Conservation (phyloP, 2,329 filamentous ascomycete species). For the Penicillium sp. region DNA sequence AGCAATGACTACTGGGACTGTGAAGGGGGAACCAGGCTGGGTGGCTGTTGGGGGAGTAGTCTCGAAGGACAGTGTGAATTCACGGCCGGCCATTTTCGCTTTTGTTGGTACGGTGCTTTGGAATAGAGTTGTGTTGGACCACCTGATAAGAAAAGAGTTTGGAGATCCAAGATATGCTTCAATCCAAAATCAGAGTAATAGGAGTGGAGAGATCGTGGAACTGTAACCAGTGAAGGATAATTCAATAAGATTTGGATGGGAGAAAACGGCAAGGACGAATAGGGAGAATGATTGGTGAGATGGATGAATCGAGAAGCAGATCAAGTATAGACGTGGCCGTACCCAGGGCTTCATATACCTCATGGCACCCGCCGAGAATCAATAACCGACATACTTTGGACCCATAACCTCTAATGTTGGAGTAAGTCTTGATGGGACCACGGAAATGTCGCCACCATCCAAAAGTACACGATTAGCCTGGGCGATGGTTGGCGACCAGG, state of each 20-base stretch:
- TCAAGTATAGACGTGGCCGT: conserved; percentile 2
- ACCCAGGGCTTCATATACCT: conserved; percentile 22
- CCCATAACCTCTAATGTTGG: conserved; percentile 9
- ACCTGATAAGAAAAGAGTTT: not conserved
- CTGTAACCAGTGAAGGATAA: conserved; percentile 8
- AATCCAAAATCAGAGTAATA: conserved; percentile 3
- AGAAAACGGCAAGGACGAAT: not conserved
- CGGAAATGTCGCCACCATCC: conserved; percentile 18
- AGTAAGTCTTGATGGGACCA: conserved; percentile 3
- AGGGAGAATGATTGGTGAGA: not conserved
- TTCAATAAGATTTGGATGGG: not conserved
- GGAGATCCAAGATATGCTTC: not conserved
- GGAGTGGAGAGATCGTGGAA: not conserved
- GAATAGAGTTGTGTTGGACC: not conserved
- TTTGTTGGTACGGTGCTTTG: not conserved
- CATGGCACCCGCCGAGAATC: conserved; percentile 7
- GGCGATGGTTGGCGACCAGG: conserved; percentile 13
- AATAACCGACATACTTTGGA: conserved; percentile 4
- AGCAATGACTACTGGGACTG: conserved; percentile 31
- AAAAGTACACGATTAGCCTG: conserved; percentile 18
- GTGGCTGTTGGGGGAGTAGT: conserved; percentile 26
- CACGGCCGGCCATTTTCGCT: conserved; percentile 20
- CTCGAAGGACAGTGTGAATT: conserved; percentile 33
- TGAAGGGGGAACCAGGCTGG: conserved; percentile 27
- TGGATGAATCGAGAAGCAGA: not conserved